phyloP scores from a whole-genome alignment of 352 stramenopile species.

The Pythium dissimile region DNA sequence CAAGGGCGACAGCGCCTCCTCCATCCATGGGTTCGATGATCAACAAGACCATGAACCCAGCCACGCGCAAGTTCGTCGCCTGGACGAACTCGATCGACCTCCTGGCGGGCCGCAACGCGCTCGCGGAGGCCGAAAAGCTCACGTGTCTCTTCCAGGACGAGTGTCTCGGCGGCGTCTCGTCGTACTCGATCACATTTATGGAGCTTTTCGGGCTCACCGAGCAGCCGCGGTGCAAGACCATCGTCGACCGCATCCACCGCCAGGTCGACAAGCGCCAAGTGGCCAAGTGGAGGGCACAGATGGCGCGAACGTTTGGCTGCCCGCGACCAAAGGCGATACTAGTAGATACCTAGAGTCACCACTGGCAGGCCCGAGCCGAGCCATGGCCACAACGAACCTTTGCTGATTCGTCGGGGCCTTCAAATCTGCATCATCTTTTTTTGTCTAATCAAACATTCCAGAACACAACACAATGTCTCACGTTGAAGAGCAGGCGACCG shows the following conservation, averaged over 20 bases:
- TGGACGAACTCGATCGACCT: background rate
- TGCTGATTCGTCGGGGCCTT: too few relatives aligned
- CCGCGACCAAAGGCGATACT: conserved; percentile 15
- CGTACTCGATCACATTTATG: conserved; percentile 23
- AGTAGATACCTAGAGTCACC: too few relatives aligned
- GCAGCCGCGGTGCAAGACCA: conserved; percentile 23
- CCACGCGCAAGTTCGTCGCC: background rate
- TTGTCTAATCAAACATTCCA: too few relatives aligned
- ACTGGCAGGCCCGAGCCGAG: too few relatives aligned
- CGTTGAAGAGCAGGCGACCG: too few relatives aligned
- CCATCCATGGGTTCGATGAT: too few relatives aligned
- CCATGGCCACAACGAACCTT: too few relatives aligned
- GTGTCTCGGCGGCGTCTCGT: conserved; percentile 21
- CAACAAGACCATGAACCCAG: too few relatives aligned
- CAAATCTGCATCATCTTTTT: too few relatives aligned
- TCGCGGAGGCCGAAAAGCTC: conserved; percentile 14
- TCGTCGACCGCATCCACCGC: conserved; percentile 16
- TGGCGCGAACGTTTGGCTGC: conserved; percentile 22
- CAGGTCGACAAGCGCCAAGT: conserved; percentile 6
- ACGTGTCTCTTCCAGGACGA: conserved; percentile 23
- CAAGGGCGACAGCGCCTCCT: too few relatives aligned
- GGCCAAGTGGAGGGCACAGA: conserved; percentile 19
- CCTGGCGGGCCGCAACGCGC: background rate
- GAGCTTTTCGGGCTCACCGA: conserved; percentile 17
- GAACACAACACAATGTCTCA: too few relatives aligned